Percentiles rank a stretch among this genome's conserved stretches.
phyloP scores from a whole-genome alignment of 2,329 filamentous ascomycete genomes.

The Neurospora crassa region DNA sequence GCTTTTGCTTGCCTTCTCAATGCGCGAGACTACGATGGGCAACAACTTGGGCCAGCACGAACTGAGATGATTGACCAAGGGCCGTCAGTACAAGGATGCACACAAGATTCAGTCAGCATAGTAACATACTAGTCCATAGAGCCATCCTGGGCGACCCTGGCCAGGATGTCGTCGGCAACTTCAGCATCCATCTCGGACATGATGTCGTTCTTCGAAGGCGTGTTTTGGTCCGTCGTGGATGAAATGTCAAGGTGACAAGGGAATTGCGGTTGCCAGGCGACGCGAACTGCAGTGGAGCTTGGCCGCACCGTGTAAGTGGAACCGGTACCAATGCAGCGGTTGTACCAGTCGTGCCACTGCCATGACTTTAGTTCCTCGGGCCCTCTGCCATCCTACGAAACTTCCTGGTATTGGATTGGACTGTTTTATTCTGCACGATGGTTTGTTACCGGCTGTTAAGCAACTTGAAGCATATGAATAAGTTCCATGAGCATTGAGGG shows the following conservation, averaged over 20 bases:
- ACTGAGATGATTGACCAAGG: constrained; percentile 30
- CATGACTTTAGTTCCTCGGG: not conserved
- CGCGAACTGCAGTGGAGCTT: not conserved
- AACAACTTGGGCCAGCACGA: constrained; percentile 60
- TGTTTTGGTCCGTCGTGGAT: not conserved
- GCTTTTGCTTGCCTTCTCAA: constrained; percentile 46
- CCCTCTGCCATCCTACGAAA: not conserved
- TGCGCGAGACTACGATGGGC: constrained; percentile 52
- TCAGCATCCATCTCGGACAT: constrained; percentile 43
- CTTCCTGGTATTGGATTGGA: not conserved
- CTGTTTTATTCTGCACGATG: not conserved
- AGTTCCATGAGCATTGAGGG: not conserved
- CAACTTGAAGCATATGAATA: not conserved
- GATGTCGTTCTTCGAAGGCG: not conserved
- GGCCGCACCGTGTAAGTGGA: not conserved
- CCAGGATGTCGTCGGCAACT: constrained; percentile 39
- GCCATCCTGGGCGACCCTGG: constrained; percentile 39
- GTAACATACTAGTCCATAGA: constrained; percentile 45
- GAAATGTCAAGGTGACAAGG: not conserved
- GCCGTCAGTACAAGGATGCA: constrained; percentile 3
- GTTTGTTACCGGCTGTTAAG: not conserved
- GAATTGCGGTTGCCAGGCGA: not conserved
- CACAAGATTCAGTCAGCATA: not conserved
- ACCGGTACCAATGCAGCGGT: not conserved
- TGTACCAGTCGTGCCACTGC: not conserved